These are phyloP conservation scores for Wickerhamomyces subpelliculosus DNA, from an alignment of 805 yeast species.

Conservation along the genomic window DNA sequence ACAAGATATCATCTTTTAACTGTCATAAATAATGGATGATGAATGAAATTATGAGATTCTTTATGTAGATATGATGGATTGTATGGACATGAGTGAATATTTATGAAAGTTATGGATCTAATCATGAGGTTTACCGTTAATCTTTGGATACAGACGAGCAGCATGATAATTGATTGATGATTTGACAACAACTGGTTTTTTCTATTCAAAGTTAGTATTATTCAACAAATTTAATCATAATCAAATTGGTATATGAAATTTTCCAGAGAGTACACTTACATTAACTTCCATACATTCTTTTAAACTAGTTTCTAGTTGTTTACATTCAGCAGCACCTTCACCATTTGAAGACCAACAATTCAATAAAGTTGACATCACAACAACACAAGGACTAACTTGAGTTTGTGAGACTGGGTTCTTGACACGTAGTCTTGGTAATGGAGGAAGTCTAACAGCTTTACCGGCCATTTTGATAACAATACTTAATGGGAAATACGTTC, in stretches of 20 bases:
- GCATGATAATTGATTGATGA: conserved; percentile 49
- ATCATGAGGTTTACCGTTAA: conserved; percentile 44
- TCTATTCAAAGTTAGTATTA: conserved; percentile 9
- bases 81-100: background rate
- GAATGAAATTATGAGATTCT: background rate
- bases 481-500: too few species aligned
- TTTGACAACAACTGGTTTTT: conserved; percentile 15
- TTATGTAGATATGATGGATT: background rate
- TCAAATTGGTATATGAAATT: background rate
- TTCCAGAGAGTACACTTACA: conserved; percentile 23
- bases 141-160: conserved; percentile 39
- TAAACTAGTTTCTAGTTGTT: conserved; percentile 57
- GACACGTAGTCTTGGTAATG: conserved; percentile 66
- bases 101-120: conserved; percentile 2
- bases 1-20: too few species aligned
- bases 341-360: conserved; percentile 97
- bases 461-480: conserved; percentile 24
- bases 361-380: conserved; percentile 75
- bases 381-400: conserved; percentile 67
- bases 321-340: conserved; percentile 68
- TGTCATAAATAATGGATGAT: too few species aligned
- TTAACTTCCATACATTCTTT: conserved; percentile 60
- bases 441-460: conserved; percentile 50
- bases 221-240: too few species aligned
- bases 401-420: conserved; percentile 52